Evolutionary conservation across 441 rosid genomes (phyloP), one percentile per base, ranked within the genome.

Genomic region (Croton setiger): DNA sequence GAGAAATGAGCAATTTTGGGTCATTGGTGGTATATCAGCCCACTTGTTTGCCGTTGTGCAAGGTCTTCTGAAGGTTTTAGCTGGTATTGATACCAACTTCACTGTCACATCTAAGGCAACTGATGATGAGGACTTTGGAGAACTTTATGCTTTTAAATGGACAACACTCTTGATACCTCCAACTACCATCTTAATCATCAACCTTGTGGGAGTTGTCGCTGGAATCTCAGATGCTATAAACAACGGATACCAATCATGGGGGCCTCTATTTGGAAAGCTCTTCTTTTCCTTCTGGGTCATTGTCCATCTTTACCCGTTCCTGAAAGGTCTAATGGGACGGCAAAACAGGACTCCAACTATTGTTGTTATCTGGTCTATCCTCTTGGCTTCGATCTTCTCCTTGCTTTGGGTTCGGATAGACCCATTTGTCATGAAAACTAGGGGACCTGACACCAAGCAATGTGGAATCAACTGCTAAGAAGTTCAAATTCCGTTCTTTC

Each of bases 1-100:
- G 97, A 89, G 98, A 79, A 93, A 93, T 36, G 96, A 93, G 78
- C 98, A 93, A 73, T 93, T 91, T 74, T 91, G 97, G 92, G 97
- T 93, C 72, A 93, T 93, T 51, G 98, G 98, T 63, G 97, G 98
- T 52, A 79, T 93, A 68, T 93, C 97, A 33, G 98, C 97, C 55
- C 97, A 93, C 78, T 90, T 93, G 48, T 88, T 93, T 35, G 97
- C 98, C 0, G 97, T 91, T 48, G 81, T 91, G 48, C 96, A 88
- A 80, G 97, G 97, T 66, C 85, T 88, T 33, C 74, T 88, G 54
- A 93, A 93, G 82, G 77, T 93, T 74, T 83, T 91, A 66, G 98
- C 95, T 13, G 95, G 95, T 52, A 83, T 93, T 52, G 97, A 93
- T 78, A 93, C 96, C 0, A 91, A 89, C 81, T 93, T 93, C 86